Evolutionary conservation across 208 protist species (phyloP), one percentile per base, ranked within the genome.

Genomic region (Crithidia sp.): DNA sequence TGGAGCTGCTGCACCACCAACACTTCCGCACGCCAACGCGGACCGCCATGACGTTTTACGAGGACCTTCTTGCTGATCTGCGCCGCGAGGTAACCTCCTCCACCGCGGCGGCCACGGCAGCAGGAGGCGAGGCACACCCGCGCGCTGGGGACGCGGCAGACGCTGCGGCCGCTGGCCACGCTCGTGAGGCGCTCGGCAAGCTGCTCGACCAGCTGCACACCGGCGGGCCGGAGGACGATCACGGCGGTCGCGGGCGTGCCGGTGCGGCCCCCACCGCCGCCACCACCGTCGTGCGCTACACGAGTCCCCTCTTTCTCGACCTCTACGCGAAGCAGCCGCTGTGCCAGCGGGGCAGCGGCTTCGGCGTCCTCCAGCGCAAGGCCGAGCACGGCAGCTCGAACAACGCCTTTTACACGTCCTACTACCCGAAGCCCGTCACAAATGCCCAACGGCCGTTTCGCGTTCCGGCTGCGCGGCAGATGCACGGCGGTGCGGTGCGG

Each of bases 381-480:
- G 60, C 61, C 0, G 74, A 67, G 54, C 74, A 79, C 57, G 67
- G 67, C 67, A 58, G 61, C n/a, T 47, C 43, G 10, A 13, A 52
- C 67, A 65, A 45, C 57, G 47, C 62, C 55, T 69, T 64, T 40
- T 79, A 74, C 47, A 67, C 67, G 12, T 58, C 70, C 36, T 86
- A 89, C 50, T 92, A 89, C 71, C 89, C 88, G 3, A 81, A 86
- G 67, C 67, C 75, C 39, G 81, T 85, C 37, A 68, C 56, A 13
- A 78, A 62, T 13, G 62, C 65, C 53, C 71, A 77, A 28, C 80
- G 79, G 1, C 81, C 79, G 0, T 93, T 93, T 70, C 86, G 88
- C 63, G 83, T 90, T 13, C 78, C 84, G 5, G 77, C 83, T 2
- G 79, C 85, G 5, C 45, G 50, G 58, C 72, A 84, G 71, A 70